Conservation (phyloP, 495 filamentous ascomycete species). For the Aspergillus baeticus region DNA sequence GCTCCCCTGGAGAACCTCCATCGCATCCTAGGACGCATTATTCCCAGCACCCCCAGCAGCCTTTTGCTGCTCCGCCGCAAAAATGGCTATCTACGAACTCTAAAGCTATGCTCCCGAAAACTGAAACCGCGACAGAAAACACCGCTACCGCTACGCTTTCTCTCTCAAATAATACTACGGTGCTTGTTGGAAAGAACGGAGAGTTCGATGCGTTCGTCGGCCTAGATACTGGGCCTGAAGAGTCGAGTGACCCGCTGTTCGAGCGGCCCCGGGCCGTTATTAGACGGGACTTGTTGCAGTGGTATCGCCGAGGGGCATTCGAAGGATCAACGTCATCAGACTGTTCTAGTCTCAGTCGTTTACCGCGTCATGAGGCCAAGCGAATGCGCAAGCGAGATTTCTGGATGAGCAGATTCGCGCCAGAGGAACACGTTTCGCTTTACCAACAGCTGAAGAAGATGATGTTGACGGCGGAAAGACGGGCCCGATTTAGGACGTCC, state of each 20-base stretch:
- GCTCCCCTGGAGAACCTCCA: neutral
- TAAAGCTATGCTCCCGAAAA: too few species aligned
- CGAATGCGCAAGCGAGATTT: neutral
- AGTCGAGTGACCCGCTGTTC: too few species aligned
- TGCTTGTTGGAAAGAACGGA: too few species aligned
- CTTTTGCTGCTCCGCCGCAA: slow-evolving; percentile 20
- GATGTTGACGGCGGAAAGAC: neutral
- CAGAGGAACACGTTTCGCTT: neutral
- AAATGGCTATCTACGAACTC: slow-evolving; percentile 28
- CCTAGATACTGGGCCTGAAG: too few species aligned
- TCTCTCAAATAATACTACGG: too few species aligned
- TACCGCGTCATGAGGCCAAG: neutral
- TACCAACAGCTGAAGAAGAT: neutral
- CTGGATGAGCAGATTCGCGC: neutral
- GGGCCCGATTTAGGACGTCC: neutral
- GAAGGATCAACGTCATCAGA: too few species aligned
- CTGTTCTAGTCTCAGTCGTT: neutral
- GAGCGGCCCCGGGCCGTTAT: too few species aligned
- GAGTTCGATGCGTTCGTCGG: too few species aligned
- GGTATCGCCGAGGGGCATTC: too few species aligned
- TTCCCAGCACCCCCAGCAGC: slow-evolving; percentile 7
- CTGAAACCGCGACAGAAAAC: neutral
- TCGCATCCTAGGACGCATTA: neutral
- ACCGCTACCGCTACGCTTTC: too few species aligned
- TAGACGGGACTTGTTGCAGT: too few species aligned